phyloP scores from a whole-genome alignment of 2,329 filamentous ascomycete species.

The Alternaria triticina region DNA sequence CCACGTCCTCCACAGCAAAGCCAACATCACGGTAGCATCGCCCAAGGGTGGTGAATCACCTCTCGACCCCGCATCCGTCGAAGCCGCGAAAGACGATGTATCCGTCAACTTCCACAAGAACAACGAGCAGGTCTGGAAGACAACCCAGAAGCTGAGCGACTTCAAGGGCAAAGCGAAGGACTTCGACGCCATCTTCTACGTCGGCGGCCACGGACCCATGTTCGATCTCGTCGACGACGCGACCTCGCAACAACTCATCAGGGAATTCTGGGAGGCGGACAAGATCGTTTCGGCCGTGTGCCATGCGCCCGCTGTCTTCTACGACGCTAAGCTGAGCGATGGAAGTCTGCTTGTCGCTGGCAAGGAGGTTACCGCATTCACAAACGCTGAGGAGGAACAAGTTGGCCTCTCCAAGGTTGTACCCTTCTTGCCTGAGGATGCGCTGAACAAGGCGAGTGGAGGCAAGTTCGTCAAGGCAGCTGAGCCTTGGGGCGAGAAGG shows the following conservation, averaged over 20 bases:
- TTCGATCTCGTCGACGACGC: constrained; percentile 67
- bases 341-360: constrained; percentile 63
- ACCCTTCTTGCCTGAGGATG: constrained; percentile 68
- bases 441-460: constrained; percentile 57
- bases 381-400: constrained; percentile 62
- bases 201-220: constrained; percentile 69
- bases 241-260: constrained; percentile 65
- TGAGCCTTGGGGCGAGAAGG: constrained; percentile 55
- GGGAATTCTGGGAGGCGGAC: constrained; percentile 65
- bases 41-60: constrained; percentile 49
- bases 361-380: constrained; percentile 66
- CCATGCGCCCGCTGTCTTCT: constrained; percentile 70
- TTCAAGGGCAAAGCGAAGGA: constrained; percentile 64
- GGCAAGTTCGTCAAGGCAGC: constrained; percentile 64
- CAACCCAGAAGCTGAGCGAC: constrained; percentile 64
- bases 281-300: constrained; percentile 73
- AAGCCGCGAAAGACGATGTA: constrained; percentile 57
- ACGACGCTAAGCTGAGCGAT: constrained; percentile 59
- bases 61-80: constrained; percentile 44
- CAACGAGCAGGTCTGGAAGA: constrained; percentile 67
- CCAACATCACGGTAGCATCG: constrained; percentile 49
- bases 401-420: constrained; percentile 52
- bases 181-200: constrained; percentile 68
- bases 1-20: constrained; percentile 46
- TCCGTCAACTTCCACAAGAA: constrained; percentile 53